Percentiles rank a stretch among this genome's conserved stretches.
These are phyloP conservation scores for Orbilia brochopaga DNA, from an alignment of 2,329 filamentous ascomycete genomes.

Conservation along the genomic window DNA sequence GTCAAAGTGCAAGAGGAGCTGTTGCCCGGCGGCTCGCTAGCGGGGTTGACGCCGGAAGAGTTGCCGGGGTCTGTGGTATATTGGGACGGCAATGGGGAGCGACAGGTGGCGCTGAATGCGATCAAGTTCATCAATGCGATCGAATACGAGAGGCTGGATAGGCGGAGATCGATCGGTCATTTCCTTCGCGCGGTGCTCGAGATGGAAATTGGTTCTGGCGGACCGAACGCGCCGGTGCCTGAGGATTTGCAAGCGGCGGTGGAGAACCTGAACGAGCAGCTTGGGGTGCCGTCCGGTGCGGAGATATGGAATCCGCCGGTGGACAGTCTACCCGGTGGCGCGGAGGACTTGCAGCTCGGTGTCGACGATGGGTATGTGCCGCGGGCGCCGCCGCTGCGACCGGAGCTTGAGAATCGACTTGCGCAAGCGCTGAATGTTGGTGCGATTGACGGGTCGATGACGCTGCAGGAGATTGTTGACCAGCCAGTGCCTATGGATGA, in stretches of 20 bases:
- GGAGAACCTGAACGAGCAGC: neutral
- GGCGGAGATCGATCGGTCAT: neutral
- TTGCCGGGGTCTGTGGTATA: constrained; percentile 17
- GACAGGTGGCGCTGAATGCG: neutral
- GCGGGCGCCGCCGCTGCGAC: neutral
- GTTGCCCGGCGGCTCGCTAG: constrained; percentile 4
- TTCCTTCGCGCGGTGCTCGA: constrained; percentile 19
- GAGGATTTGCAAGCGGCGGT: neutral
- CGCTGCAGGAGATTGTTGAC: neutral
- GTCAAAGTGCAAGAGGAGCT: constrained; percentile 19
- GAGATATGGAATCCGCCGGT: neutral
- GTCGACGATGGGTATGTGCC: neutral
- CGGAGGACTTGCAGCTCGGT: neutral
- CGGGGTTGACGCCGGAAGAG: neutral
- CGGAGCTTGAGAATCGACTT: neutral
- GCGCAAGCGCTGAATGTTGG: neutral
- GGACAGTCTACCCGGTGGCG: neutral
- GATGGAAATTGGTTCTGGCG: constrained; percentile 1
- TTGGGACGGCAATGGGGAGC: constrained; percentile 6
- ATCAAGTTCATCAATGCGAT: constrained; percentile 21
- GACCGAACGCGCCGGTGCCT: neutral
- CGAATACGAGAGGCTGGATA: constrained; percentile 10
- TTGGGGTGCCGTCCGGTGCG: neutral
- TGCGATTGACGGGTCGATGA: neutral
- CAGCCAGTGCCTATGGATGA: neutral